Conservation (phyloP, 2,329 filamentous ascomycete species). For the Aspergillus pseudoterreus region DNA sequence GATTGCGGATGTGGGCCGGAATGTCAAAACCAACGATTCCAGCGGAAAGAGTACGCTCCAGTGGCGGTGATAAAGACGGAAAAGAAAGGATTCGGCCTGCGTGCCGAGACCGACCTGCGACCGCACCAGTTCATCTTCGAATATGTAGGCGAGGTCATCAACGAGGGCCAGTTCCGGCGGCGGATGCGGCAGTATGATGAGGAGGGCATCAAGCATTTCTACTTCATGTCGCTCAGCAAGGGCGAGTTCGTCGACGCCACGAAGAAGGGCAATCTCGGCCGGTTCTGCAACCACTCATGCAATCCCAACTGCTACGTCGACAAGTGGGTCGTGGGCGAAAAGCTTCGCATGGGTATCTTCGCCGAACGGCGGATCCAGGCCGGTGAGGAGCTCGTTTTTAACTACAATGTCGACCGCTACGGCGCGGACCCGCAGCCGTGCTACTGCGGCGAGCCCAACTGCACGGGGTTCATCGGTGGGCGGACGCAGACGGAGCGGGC, state of each 20-base stretch:
- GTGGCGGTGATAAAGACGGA: constrained; percentile 97
- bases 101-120: constrained; percentile 71
- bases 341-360: constrained; percentile 98
- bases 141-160: constrained; percentile 97
- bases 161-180: constrained; percentile 80
- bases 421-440: constrained; percentile 95
- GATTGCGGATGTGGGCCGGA: constrained; percentile 82
- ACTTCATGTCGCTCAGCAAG: constrained; percentile 98
- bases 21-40: constrained; percentile 94
- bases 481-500: constrained; percentile 96
- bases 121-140: constrained; percentile 93
- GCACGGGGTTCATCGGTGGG: constrained; percentile 92
- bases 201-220: constrained; percentile 98
- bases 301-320: constrained; percentile 99
- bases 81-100: constrained; percentile 93
- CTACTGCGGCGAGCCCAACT: constrained; percentile 93
- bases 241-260: constrained; percentile 97
- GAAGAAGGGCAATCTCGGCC: constrained; percentile 89
- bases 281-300: constrained; percentile 99
- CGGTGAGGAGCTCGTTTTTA: constrained; percentile 95
- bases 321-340: constrained; percentile 98
- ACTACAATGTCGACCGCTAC: constrained; percentile 99
- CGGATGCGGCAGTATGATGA: constrained; percentile 93
- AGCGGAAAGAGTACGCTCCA: constrained; percentile 80
- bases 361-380: constrained; percentile 77